Base-by-base conservation (phyloP, 2,329 filamentous ascomycete genomes). In the Aureobasidium subglaciale region DNA sequence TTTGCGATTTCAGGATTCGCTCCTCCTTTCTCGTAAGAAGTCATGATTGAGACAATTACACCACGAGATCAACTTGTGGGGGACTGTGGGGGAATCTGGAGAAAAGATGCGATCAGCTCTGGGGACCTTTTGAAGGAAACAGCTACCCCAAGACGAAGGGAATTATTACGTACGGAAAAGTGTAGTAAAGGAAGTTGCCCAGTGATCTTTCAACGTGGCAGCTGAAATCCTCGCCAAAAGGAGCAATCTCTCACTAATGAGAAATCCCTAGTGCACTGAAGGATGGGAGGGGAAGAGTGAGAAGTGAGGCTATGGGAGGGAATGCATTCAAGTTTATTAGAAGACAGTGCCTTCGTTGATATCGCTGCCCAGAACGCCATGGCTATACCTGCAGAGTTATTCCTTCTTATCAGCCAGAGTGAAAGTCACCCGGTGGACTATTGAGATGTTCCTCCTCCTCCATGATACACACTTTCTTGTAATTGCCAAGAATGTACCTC, bases 181-280 rank as follows among this genome's bases (percentile, higher is more conserved):
- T 18, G 15, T 34, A 7, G 18, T n/a, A 25, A 18, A 29, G 27
- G 24, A 34, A 22, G 24, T n/a, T 43, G 37, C 37, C 50, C 50
- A 54, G 50, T 13, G 15, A 42, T 43, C 7, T 27, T 11, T 52
- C 46, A 38, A 50, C 45, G 45, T 52, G 48, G 34, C 7, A 24
- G 18, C 11, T 16, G 24, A 4, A 15, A 35, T 25, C 8, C 20
- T 18, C 10, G 37, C 50, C 50, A 34, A 20, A 54, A 54, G n/a
- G 50, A 54, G 50, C 37, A 54, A 54, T 54, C 50, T 54, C 37
- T 35, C 37, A 54, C 50, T 54, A 43, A 54, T 43, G 38, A 35
- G 29, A 54, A 25, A 29, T 20, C 35, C 13, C 18, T 40, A 52
- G 48, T 52, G 35, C 24, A 4, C 11, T 24, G 32, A 24, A 50